These are phyloP conservation scores for Dryas drummondii DNA, from an alignment of 306 rosid species.

Conservation along the genomic window DNA sequence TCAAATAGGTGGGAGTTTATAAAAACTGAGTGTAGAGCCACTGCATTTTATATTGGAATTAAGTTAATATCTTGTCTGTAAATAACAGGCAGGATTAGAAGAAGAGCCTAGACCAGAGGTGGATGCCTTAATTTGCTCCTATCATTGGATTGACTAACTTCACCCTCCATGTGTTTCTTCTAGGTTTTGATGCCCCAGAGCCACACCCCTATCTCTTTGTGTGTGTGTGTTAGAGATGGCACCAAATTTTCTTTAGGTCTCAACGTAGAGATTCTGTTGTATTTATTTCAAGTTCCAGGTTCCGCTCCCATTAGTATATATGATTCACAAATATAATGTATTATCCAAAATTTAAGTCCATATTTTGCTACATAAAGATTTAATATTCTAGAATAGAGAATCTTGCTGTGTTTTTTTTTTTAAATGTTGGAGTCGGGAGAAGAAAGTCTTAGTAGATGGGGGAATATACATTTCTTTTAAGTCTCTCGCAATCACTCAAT, in stretches of 20 bases:
- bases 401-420: no score
- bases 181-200: constrained; percentile 24
- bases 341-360: no score
- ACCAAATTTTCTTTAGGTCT: background rate
- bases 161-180: constrained; percentile 22
- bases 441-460: no score
- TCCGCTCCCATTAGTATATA: no score
- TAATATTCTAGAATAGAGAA: no score
- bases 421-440: no score
- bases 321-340: no score
- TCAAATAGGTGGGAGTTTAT: no score
- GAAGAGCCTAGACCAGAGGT: constrained; percentile 30
- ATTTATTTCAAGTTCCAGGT: no score
- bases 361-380: no score
- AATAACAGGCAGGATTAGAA: constrained; percentile 19
- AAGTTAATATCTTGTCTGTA: background rate
- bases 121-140: constrained; percentile 13
- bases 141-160: constrained; percentile 33
- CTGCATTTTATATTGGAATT: background rate
- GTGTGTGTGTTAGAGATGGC: background rate
- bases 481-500: no score
- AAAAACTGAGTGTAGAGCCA: background rate
- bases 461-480: no score
- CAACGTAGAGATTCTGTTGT: background rate
- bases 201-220: constrained; percentile 10